Evolutionary conservation across 2,329 filamentous ascomycete species (phyloP).

Genomic region (Zarea fungicola): DNA sequence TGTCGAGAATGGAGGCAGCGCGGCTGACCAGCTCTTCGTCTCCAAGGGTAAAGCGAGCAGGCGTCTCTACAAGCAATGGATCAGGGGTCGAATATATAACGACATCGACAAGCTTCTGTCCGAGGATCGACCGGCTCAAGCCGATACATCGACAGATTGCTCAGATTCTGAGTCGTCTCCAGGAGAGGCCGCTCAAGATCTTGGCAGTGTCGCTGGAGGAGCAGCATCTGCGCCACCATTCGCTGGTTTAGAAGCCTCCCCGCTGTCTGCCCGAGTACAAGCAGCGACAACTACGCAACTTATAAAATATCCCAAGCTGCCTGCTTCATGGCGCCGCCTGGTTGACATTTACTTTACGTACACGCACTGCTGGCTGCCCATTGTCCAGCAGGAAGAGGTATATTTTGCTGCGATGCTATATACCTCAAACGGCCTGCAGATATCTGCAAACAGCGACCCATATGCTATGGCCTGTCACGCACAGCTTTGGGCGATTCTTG

Average conservation of each 20-base stretch:
- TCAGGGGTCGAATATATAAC: conserved; percentile 54
- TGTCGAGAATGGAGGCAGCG: conserved; percentile 36
- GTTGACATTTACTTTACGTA: conserved; percentile 71
- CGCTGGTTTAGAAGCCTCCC: neutral
- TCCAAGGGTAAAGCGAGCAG: conserved; percentile 51
- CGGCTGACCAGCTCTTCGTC: conserved; percentile 38
- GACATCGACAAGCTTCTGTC: conserved; percentile 60
- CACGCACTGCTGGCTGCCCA: conserved; percentile 71
- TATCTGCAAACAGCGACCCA: conserved; percentile 20
- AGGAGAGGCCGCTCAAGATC: neutral
- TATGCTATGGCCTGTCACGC: conserved; percentile 41
- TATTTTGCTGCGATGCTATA: conserved; percentile 44
- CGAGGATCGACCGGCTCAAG: conserved; percentile 28
- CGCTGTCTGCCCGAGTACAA: neutral
- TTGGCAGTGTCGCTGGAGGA: neutral
- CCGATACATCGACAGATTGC: conserved; percentile 32
- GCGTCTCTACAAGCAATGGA: conserved; percentile 57
- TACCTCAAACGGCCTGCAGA: conserved; percentile 26
- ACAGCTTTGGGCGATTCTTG: conserved; percentile 55
- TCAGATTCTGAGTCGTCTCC: conserved; percentile 21
- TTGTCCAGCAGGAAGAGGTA: conserved; percentile 62
- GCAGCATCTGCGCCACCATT: neutral
- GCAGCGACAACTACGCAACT: neutral
- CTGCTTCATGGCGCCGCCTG: conserved; percentile 51
- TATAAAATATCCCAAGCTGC: conserved; percentile 32